A percentile compares a stretch with the other conserved stretches of the same genome.
Conservation (phyloP, 1,284 basidiomycete species). For the Cutaneotrichosporon spelunceum region DNA sequence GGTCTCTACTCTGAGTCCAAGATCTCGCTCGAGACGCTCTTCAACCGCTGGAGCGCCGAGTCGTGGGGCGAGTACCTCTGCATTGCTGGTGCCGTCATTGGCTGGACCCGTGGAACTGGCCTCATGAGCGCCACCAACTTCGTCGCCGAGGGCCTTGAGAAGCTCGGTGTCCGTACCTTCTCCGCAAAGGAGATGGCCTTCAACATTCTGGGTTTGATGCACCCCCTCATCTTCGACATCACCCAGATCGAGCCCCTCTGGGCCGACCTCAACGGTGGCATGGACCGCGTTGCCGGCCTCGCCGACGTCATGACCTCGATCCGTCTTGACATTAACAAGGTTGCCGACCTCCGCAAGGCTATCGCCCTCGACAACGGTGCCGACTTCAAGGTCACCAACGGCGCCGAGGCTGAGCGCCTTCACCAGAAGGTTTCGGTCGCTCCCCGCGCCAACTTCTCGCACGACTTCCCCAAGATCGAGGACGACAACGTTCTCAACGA, state of each 20-base stretch:
- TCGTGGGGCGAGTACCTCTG: constrained; percentile 99
- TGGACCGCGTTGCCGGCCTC: constrained; percentile 93
- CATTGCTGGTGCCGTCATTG: constrained; percentile 95
- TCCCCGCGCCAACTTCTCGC: constrained; percentile 95
- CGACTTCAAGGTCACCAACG: constrained; percentile 89
- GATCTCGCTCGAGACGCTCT: constrained; percentile 94
- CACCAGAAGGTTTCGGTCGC: constrained; percentile 89
- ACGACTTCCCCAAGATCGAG: constrained; percentile 83
- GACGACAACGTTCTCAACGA: constrained; percentile 65
- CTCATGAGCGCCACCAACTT: constrained; percentile 95
- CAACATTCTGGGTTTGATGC: constrained; percentile 98
- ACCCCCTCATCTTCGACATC: constrained; percentile 98
- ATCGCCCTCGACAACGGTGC: constrained; percentile 90
- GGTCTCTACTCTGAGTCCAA: constrained; percentile 98
- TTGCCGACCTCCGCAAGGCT: constrained; percentile 86
- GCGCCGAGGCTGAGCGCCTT: constrained; percentile 86
- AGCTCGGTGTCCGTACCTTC: constrained; percentile 93
- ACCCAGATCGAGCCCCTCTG: constrained; percentile 99
- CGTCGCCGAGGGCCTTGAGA: constrained; percentile 89
- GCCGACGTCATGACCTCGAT: constrained; percentile 87
- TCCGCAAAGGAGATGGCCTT: constrained; percentile 99
- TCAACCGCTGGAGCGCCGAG: constrained; percentile 97
- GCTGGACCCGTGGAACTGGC: constrained; percentile 98
- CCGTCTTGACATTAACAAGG: constrained; percentile 68
- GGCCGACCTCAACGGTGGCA: constrained; percentile 95